Percentiles rank a stretch among this genome's conserved stretches.
phyloP scores from a whole-genome alignment of 306 rosid genomes.

The Acacia crassicarpa region DNA sequence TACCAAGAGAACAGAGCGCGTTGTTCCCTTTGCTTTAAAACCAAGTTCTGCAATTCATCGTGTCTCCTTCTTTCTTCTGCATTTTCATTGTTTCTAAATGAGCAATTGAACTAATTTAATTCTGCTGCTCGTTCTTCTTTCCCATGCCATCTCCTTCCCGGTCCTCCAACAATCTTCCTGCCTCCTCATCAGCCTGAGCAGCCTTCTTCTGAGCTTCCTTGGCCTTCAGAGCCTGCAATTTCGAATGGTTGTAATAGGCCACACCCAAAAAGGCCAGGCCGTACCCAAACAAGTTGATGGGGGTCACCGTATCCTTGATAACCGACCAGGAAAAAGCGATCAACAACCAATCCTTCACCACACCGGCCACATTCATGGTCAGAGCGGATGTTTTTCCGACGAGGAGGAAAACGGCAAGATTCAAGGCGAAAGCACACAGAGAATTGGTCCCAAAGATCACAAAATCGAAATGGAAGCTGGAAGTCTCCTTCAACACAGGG shows the following conservation, averaged over 20 bases:
- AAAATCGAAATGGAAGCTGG: conserved; percentile 66
- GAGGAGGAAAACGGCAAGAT: conserved; percentile 77
- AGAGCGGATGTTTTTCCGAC: conserved; percentile 89
- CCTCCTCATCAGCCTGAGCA: conserved; percentile 64
- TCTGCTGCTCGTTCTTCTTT: conserved; percentile 55
- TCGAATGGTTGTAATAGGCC: conserved; percentile 79
- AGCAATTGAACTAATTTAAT: conserved; percentile 33
- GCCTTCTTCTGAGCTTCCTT: conserved; percentile 80
- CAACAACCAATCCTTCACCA: conserved; percentile 83
- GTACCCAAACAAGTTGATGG: conserved; percentile 76
- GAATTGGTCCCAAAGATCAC: conserved; percentile 76
- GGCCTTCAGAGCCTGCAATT: conserved; percentile 79
- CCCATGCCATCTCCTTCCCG: conserved; percentile 61
- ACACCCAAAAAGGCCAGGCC: conserved; percentile 83
- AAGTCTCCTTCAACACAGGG: conserved; percentile 57
- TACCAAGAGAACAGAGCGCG: conserved; percentile 6
- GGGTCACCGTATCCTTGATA: conserved; percentile 82
- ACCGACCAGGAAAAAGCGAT: conserved; percentile 92
- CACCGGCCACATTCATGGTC: conserved; percentile 95
- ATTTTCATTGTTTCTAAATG: conserved; percentile 4
- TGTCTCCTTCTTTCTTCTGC: conserved; percentile 39
- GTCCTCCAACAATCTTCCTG: conserved; percentile 66
- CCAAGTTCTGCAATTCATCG: conserved; percentile 13
- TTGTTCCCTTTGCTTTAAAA: conserved; percentile 14
- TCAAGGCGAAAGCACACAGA: conserved; percentile 74